Percentiles rank a stretch among this genome's conserved stretches.
phyloP scores from a whole-genome alignment of 108 stramenopile genomes.

The Epipyxis sp. region DNA sequence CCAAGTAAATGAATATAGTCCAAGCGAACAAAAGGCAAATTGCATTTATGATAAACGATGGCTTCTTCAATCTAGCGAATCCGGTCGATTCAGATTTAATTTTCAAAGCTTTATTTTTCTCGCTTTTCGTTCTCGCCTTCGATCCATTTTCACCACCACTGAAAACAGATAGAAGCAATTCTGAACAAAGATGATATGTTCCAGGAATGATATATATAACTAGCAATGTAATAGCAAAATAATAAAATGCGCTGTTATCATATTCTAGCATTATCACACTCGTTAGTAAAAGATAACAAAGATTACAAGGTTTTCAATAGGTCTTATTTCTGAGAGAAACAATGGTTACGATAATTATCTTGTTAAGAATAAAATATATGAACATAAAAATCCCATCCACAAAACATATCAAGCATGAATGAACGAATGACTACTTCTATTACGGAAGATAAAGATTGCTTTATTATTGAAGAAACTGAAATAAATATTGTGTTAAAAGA shows the following conservation, averaged over 20 bases:
- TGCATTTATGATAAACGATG: constrained; percentile 32
- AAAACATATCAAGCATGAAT: too few species aligned
- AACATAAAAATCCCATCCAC: too few species aligned
- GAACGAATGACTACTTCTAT: too few species aligned
- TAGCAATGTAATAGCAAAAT: constrained; percentile 78
- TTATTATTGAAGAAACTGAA: too few species aligned
- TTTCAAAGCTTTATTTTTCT: constrained; percentile 72
- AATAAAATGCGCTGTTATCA: constrained; percentile 87
- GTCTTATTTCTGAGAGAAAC: too few species aligned
- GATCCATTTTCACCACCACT: constrained; percentile 65
- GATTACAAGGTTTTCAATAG: too few species aligned
- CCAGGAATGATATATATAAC: constrained; percentile 80
- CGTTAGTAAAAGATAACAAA: too few species aligned
- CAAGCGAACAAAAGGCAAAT: constrained; percentile 63
- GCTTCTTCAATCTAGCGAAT: constrained; percentile 22
- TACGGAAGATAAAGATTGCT: too few species aligned
- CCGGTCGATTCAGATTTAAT: constrained; percentile 61
- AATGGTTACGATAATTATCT: too few species aligned
- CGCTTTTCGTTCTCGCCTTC: constrained; percentile 74
- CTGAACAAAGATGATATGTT: constrained; percentile 51
- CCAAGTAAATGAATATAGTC: constrained; percentile 63
- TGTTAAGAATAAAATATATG: too few species aligned
- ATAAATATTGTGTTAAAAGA: too few species aligned
- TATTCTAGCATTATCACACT: constrained; percentile 87
- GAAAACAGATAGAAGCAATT: constrained; percentile 42